Evolutionary conservation across 768 basidiomycete species (phyloP).

Genomic region (Glaciozyma antarctica): DNA sequence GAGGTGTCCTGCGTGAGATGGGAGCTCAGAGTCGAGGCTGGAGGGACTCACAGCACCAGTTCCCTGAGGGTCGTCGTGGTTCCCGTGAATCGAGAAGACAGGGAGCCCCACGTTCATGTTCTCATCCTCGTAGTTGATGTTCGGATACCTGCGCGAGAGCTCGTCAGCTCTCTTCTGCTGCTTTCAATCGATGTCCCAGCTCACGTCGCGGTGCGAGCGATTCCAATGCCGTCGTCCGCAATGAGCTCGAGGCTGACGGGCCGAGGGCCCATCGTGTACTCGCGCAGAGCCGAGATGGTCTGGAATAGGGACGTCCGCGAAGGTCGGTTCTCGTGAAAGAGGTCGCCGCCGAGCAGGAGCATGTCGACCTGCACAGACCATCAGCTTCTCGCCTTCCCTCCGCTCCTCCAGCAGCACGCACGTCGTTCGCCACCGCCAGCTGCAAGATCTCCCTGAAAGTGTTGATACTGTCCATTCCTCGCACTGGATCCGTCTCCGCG

Average conservation of each 20-base stretch:
- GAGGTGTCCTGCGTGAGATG: neutral
- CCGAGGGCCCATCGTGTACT: conserved; percentile 78
- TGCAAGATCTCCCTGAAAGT: conserved; percentile 90
- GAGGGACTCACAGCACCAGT: conserved; percentile 66
- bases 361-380: conserved; percentile 67
- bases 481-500: conserved; percentile 82
- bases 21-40: neutral
- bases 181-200: neutral
- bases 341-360: conserved; percentile 83
- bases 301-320: conserved; percentile 81
- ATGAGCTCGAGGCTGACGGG: conserved; percentile 84
- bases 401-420: conserved; percentile 43
- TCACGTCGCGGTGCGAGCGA: conserved; percentile 71
- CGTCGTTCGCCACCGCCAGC: conserved; percentile 77
- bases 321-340: conserved; percentile 97
- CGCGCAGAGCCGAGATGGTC: conserved; percentile 75
- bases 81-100: conserved; percentile 97
- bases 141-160: conserved; percentile 62
- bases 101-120: conserved; percentile 94
- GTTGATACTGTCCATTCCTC: conserved; percentile 90
- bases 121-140: conserved; percentile 91
- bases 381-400: neutral
- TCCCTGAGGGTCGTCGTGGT: conserved; percentile 98
- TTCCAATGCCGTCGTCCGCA: conserved; percentile 86
- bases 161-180: neutral